These are phyloP conservation scores for Schwanniomyces vanrijiae DNA, from an alignment of 805 yeast species.

Conservation along the genomic window DNA sequence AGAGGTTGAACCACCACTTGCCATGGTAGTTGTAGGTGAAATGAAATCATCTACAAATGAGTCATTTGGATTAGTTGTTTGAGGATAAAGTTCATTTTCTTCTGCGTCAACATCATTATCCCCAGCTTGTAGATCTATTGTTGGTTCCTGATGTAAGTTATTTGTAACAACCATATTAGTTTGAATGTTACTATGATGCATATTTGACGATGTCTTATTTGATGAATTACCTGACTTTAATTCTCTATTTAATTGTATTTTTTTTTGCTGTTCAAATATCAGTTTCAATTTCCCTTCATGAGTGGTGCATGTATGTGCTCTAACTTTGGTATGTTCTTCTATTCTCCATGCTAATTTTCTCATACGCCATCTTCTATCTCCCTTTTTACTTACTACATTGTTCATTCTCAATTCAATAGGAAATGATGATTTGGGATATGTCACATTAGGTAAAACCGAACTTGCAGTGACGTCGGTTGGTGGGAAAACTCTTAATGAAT, in stretches of 20 bases:
- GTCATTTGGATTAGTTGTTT: constrained; percentile 20
- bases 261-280: constrained; percentile 38
- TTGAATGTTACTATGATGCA: constrained; percentile 5
- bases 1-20: background rate
- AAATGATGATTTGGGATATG: constrained; percentile 84
- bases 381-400: constrained; percentile 53
- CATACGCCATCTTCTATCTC: constrained; percentile 84
- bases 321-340: constrained; percentile 75
- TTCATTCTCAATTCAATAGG: constrained; percentile 82
- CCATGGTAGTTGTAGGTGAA: background rate
- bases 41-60: constrained; percentile 28
- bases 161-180: background rate
- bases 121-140: background rate
- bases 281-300: constrained; percentile 54
- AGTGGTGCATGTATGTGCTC: constrained; percentile 54
- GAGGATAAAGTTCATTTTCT: background rate
- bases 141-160: background rate
- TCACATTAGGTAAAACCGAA: constrained; percentile 84
- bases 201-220: constrained; percentile 7
- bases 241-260: constrained; percentile 9
- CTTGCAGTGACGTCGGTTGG: constrained; percentile 90
- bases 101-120: background rate
- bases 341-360: constrained; percentile 85
- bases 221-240: constrained; percentile 5
- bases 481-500: constrained; percentile 88